Evolutionary conservation across 495 filamentous ascomycete species (phyloP).

Genomic region (Entonaema liquescens): DNA sequence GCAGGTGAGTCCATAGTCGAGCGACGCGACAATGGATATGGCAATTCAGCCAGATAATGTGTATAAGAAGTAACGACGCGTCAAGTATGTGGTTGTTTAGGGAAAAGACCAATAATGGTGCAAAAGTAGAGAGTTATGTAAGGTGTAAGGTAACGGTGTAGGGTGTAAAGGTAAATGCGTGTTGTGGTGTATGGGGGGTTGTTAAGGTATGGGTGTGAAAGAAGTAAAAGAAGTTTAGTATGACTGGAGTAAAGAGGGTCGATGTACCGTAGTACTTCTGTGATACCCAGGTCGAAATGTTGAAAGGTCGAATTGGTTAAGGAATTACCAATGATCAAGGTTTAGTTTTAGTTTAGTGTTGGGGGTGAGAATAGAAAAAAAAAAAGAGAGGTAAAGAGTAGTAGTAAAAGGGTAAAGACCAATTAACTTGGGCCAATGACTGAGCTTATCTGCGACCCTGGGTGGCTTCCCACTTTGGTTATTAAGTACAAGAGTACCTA

Average conservation of each 20-base stretch:
- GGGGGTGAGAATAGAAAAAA: conserved; percentile 4
- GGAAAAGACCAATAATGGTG: conserved; percentile 3
- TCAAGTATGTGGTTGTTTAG: conserved; percentile 22
- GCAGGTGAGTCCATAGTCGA: conserved; percentile 36
- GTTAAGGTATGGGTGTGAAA: conserved; percentile 6
- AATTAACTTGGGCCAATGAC: conserved; percentile 9
- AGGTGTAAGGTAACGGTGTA: not conserved
- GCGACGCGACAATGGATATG: conserved; percentile 31
- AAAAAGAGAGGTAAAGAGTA: not conserved
- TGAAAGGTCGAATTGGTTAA: conserved; percentile 6
- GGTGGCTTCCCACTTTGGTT: conserved; percentile 2
- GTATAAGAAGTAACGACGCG: conserved; percentile 20
- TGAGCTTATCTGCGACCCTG: not conserved
- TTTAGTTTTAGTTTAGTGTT: conserved; percentile 5
- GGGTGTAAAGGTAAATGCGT: not conserved
- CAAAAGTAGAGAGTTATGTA: conserved; percentile 17
- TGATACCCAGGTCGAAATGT: not conserved
- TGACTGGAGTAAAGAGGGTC: not conserved
- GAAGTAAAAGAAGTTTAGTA: not conserved
- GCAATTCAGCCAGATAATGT: conserved; percentile 8
- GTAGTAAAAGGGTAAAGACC: not conserved
- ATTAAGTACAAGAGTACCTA: conserved; percentile 6
- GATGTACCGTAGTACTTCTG: not conserved
- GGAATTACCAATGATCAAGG: not conserved
- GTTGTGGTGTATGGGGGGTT: no score